phyloP scores from a whole-genome alignment of 1,284 basidiomycete genomes.

The Apiotrichum mycotoxinovorans region DNA sequence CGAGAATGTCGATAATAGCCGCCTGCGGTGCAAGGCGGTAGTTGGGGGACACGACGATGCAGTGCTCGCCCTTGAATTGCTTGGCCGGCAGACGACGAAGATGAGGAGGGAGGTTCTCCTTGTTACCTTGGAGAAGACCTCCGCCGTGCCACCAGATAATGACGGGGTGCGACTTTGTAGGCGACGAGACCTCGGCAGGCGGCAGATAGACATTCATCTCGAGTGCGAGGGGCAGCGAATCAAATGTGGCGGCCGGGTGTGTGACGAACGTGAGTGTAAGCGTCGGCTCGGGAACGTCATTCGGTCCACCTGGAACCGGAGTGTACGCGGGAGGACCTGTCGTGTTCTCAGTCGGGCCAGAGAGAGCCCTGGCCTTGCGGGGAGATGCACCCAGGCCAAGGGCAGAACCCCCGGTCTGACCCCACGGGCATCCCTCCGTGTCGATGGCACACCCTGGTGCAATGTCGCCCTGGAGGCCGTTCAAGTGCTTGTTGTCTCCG shows the following conservation, averaged over 20 bases:
- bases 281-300: constrained; percentile 30
- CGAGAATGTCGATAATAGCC: constrained; percentile 44
- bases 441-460: constrained; percentile 25
- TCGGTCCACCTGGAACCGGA: constrained; percentile 12
- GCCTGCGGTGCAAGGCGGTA: constrained; percentile 44
- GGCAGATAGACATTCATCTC: constrained; percentile 46
- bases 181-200: constrained; percentile 7
- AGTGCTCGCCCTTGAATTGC: constrained; percentile 17
- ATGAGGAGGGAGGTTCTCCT: constrained; percentile 48
- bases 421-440: constrained; percentile 27
- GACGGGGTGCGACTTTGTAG: constrained; percentile 27
- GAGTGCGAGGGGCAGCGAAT: constrained; percentile 40
- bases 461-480: constrained; percentile 24
- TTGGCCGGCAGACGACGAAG: constrained; percentile 37
- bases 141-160: constrained; percentile 49
- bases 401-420: background rate
- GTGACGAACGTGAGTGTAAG: constrained; percentile 36
- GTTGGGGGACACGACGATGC: constrained; percentile 42
- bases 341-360: background rate
- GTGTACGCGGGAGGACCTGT: constrained; percentile 2
- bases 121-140: constrained; percentile 47
- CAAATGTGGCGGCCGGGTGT: constrained; percentile 43
- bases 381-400: background rate
- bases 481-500: constrained; percentile 26
- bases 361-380: background rate